Percentiles rank a stretch among this genome's conserved stretches.
Evolutionary conservation across 2,329 filamentous ascomycete genomes (phyloP).

Genomic region (Diaporthe humulicola): DNA sequence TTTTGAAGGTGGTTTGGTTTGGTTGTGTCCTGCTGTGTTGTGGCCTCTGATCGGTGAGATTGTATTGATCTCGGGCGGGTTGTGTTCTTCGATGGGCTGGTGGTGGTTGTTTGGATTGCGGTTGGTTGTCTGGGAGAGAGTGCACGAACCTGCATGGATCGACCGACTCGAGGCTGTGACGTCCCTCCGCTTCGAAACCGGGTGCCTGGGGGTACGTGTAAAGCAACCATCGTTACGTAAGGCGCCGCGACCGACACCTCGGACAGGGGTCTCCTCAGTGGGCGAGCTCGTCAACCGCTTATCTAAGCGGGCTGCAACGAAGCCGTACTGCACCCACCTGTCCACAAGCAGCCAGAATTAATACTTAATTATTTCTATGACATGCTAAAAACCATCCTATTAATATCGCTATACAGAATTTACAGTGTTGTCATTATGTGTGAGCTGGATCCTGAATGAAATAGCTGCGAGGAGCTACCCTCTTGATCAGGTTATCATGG

Average conservation of each 20-base stretch:
- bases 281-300: background rate
- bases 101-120: background rate
- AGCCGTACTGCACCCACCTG: background rate
- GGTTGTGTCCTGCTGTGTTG: background rate
- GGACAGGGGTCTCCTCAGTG: no score
- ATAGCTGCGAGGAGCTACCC: no score
- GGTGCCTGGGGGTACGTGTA: conserved; percentile 18
- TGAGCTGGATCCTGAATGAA: no score
- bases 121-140: conserved; percentile 23
- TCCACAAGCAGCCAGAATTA: no score
- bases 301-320: no score
- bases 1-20: background rate
- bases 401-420: no score
- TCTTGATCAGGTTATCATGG: no score
- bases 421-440: no score
- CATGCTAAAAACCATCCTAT: no score
- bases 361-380: no score
- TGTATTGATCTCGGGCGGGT: background rate
- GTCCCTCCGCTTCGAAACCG: conserved; percentile 30
- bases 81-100: background rate
- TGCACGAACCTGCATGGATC: background rate
- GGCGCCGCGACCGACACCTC: background rate
- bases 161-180: conserved; percentile 31
- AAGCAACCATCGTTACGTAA: background rate
- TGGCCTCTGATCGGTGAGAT: background rate